Evolutionary conservation across 139 green algal genomes (phyloP).

Genomic region (Closterium sp.): DNA sequence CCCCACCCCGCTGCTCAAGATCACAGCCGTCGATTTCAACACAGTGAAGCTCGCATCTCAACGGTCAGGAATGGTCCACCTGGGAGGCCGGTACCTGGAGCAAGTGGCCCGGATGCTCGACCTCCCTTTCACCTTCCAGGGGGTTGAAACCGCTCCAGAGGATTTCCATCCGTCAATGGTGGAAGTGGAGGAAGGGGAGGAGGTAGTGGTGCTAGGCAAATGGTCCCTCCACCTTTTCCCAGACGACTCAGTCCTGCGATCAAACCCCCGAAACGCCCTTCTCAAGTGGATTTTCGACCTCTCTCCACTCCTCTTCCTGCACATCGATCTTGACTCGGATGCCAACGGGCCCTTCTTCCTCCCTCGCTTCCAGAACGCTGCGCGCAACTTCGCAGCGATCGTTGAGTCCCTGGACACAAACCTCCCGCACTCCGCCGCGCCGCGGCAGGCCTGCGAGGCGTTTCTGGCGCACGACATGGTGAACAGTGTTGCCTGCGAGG

Average conservation of each 20-base stretch:
- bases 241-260: background rate
- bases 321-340: background rate
- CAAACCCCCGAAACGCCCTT: conserved; percentile 1
- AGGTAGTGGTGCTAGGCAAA: background rate
- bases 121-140: background rate
- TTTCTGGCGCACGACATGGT: background rate
- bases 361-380: background rate
- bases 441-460: background rate
- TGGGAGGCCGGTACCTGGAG: background rate
- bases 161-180: background rate
- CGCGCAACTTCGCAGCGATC: background rate
- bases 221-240: background rate
- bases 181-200: background rate
- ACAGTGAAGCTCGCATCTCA: background rate
- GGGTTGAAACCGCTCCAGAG: background rate
- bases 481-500: conserved; percentile 10
- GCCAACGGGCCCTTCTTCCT: conserved; percentile 20
- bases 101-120: background rate
- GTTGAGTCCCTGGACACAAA: background rate
- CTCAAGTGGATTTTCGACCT: background rate
- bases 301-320: background rate
- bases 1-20: background rate
- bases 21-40: background rate
- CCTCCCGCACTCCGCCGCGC: background rate
- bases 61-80: background rate